Conservation (phyloP, 805 yeast species). For the Wickerhamomyces strasburgensis region DNA sequence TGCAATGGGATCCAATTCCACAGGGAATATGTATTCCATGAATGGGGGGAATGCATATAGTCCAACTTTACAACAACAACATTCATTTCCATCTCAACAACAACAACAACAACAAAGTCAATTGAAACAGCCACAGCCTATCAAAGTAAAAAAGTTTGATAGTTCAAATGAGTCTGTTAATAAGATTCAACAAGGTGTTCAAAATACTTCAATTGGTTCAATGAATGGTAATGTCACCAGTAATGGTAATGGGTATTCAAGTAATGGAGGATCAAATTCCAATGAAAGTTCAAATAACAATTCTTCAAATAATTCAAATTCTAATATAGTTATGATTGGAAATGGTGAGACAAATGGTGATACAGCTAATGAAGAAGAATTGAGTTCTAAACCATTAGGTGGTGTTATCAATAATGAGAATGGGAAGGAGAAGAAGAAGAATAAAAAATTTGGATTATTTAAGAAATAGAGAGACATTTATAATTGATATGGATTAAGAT, state of each 20-base stretch:
- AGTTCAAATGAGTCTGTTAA: slow-evolving; percentile 5
- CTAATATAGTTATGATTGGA: slow-evolving; percentile 5
- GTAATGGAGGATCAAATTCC: neutral
- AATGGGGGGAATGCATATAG: slow-evolving; percentile 7
- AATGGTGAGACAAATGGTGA: slow-evolving; percentile 1
- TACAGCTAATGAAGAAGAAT: neutral
- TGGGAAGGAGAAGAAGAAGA: slow-evolving; percentile 7
- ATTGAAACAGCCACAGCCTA: slow-evolving; percentile 5
- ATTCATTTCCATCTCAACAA: slow-evolving; percentile 4
- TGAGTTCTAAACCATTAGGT: slow-evolving; percentile 9
- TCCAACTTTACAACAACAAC: slow-evolving; percentile 10
- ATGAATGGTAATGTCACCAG: slow-evolving; percentile 1
- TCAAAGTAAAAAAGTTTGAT: slow-evolving; percentile 6
- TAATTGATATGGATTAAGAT: no score
- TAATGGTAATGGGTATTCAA: neutral
- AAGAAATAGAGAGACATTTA: slow-evolving; percentile 13
- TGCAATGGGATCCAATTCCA: slow-evolving; percentile 1
- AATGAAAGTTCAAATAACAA: neutral
- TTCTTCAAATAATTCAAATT: slow-evolving; percentile 6
- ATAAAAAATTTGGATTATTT: slow-evolving; percentile 20
- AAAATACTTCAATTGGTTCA: slow-evolving; percentile 8
- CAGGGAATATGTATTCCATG: slow-evolving; percentile 4
- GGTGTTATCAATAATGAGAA: slow-evolving; percentile 3
- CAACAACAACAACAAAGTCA: slow-evolving; percentile 11
- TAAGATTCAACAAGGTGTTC: slow-evolving; percentile 5